Conservation (phyloP, 2,329 filamentous ascomycete species). For the Plectosphaerella sp. region DNA sequence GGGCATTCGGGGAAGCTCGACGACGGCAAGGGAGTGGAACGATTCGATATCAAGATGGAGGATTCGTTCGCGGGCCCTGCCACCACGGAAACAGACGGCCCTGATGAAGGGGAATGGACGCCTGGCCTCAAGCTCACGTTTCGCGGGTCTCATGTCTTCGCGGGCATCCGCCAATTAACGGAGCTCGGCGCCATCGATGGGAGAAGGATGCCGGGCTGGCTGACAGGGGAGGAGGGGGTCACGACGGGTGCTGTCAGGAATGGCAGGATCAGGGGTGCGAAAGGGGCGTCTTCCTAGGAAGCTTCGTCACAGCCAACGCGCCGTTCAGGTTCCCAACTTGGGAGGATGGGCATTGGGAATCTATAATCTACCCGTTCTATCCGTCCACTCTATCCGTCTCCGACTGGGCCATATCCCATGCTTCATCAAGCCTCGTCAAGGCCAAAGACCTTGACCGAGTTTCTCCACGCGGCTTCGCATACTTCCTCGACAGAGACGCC, state of each 20-base stretch:
- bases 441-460: slow-evolving; percentile 76
- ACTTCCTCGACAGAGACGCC: slow-evolving; percentile 75
- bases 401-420: too few relatives aligned
- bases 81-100: slow-evolving; percentile 21
- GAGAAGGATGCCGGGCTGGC: slow-evolving; percentile 79
- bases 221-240: slow-evolving; percentile 82
- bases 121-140: slow-evolving; percentile 64
- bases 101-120: slow-evolving; percentile 37
- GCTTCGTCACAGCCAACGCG: too few relatives aligned
- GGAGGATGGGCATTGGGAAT: too few relatives aligned
- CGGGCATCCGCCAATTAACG: slow-evolving; percentile 72
- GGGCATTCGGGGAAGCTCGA: slow-evolving; percentile 52
- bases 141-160: slow-evolving; percentile 74
- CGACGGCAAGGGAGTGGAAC: slow-evolving; percentile 59
- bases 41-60: slow-evolving; percentile 54
- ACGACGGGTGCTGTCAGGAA: slow-evolving; percentile 66
- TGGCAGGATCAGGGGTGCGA: slow-evolving; percentile 59
- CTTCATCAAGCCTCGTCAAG: slow-evolving; percentile 39
- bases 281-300: slow-evolving; percentile 25
- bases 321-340: too few relatives aligned
- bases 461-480: slow-evolving; percentile 79
- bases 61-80: slow-evolving; percentile 42
- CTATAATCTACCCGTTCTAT: too few relatives aligned
- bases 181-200: slow-evolving; percentile 74
- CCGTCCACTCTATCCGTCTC: too few relatives aligned